These are phyloP conservation scores for Panus rudis DNA, from an alignment of 768 basidiomycete species.

Conservation along the genomic window DNA sequence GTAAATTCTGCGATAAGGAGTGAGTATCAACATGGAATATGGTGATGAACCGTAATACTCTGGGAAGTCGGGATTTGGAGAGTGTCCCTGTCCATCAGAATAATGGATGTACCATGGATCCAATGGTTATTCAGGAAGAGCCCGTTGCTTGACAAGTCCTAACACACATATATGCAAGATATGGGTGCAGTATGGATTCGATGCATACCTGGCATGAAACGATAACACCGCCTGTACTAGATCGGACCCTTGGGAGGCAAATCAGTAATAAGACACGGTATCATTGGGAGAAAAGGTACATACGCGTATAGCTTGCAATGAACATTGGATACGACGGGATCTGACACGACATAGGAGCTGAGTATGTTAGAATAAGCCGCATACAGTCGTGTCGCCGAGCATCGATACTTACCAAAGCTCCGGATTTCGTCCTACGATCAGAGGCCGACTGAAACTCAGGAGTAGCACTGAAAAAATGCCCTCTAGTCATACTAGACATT, in stretches of 20 bases:
- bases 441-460: constrained; percentile 54
- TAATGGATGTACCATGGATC: constrained; percentile 58
- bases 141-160: constrained; percentile 79
- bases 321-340: constrained; percentile 56
- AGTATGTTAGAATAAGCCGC: not conserved
- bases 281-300: constrained; percentile 15
- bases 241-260: constrained; percentile 44
- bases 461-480: constrained; percentile 40
- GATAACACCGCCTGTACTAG: constrained; percentile 64
- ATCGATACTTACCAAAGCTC: constrained; percentile 44
- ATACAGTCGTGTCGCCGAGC: not conserved
- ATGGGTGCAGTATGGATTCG: not conserved
- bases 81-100: constrained; percentile 72
- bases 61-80: constrained; percentile 63
- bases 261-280: not conserved
- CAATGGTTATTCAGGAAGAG: constrained; percentile 62
- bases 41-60: constrained; percentile 29
- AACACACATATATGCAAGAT: not conserved
- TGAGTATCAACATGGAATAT: not conserved
- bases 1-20: constrained; percentile 45
- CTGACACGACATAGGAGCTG: constrained; percentile 56
- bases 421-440: constrained; percentile 68
- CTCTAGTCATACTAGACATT: not conserved
- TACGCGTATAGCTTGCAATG: constrained; percentile 81
- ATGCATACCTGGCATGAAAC: constrained; percentile 66